Evolutionary conservation across 2,329 filamentous ascomycete genomes (phyloP).

Genomic region (Aspergillus carbonarius): DNA sequence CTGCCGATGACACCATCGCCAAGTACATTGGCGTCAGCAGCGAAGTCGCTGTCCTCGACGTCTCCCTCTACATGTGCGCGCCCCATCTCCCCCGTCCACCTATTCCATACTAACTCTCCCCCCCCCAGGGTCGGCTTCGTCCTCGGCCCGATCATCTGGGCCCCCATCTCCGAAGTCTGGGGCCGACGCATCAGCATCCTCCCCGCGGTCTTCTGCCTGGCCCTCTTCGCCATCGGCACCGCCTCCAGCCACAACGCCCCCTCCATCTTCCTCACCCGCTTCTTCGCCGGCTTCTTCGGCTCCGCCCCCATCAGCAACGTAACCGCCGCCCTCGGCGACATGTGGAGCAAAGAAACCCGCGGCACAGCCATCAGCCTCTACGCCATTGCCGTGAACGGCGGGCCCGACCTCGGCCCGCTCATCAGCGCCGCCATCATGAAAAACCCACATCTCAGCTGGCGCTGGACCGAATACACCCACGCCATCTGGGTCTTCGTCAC

Average conservation of each 20-base stretch:
- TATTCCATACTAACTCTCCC: too few species aligned
- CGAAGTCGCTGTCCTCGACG: slow-evolving; percentile 47
- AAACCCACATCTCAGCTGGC: slow-evolving; percentile 25
- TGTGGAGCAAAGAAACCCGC: slow-evolving; percentile 39
- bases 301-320: slow-evolving; percentile 46
- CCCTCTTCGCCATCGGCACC: slow-evolving; percentile 50
- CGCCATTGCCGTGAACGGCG: slow-evolving; percentile 41
- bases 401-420: slow-evolving; percentile 44
- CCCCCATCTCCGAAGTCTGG: slow-evolving; percentile 46
- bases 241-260: slow-evolving; percentile 40
- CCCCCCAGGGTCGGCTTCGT: slow-evolving; percentile 33
- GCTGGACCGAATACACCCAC: slow-evolving; percentile 43
- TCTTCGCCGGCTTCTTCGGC: slow-evolving; percentile 48
- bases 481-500: slow-evolving; percentile 40
- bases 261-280: slow-evolving; percentile 42
- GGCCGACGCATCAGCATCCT: slow-evolving; percentile 48
- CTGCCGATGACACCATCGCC: slow-evolving; percentile 47
- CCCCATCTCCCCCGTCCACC: not conserved
- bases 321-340: slow-evolving; percentile 45
- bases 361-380: slow-evolving; percentile 43
- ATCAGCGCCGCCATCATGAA: slow-evolving; percentile 42
- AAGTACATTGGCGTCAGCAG: slow-evolving; percentile 43
- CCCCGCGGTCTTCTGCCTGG: slow-evolving; percentile 43
- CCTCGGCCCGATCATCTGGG: slow-evolving; percentile 42
- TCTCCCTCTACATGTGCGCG: slow-evolving; percentile 48